Conservation (phyloP, 768 basidiomycete species). For the Candolleomyces aberdarensis region DNA sequence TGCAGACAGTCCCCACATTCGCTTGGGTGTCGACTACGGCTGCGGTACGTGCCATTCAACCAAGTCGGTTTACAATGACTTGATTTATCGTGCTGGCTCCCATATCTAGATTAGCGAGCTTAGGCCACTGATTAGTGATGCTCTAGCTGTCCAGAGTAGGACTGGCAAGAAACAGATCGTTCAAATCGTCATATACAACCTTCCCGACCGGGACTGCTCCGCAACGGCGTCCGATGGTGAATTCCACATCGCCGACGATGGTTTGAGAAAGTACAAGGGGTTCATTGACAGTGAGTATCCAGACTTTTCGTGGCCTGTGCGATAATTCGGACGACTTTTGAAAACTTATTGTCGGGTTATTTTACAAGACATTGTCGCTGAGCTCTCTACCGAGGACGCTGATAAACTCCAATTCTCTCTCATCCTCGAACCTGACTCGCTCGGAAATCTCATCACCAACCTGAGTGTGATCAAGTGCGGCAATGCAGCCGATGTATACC, state of each 20-base stretch:
- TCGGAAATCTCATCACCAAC: constrained; percentile 30
- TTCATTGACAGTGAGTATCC: constrained; percentile 19
- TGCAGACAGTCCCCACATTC: constrained; percentile 19
- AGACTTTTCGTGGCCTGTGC: not conserved
- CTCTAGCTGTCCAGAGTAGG: constrained; percentile 6
- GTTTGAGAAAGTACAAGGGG: constrained; percentile 27
- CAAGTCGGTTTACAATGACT: not conserved
- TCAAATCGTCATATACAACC: constrained; percentile 30
- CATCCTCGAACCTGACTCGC: constrained; percentile 30
- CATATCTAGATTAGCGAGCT: not conserved
- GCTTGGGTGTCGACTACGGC: constrained; percentile 15
- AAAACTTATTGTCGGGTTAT: too few species aligned
- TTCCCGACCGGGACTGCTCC: constrained; percentile 32
- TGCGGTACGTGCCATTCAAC: constrained; percentile 1
- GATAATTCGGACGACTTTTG: too few species aligned
- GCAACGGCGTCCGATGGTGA: constrained; percentile 32
- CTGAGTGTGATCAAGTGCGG: constrained; percentile 24
- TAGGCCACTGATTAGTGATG: constrained; percentile 5
- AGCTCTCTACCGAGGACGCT: constrained; percentile 16
- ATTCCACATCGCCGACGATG: constrained; percentile 23
- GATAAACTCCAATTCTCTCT: constrained; percentile 23
- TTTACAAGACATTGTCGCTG: constrained; percentile 12
- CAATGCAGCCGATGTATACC: constrained; percentile 24
- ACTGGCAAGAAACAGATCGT: constrained; percentile 21
- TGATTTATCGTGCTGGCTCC: not conserved